phyloP scores from a whole-genome alignment of 331 rosid genomes.

The Malus hybrid region DNA sequence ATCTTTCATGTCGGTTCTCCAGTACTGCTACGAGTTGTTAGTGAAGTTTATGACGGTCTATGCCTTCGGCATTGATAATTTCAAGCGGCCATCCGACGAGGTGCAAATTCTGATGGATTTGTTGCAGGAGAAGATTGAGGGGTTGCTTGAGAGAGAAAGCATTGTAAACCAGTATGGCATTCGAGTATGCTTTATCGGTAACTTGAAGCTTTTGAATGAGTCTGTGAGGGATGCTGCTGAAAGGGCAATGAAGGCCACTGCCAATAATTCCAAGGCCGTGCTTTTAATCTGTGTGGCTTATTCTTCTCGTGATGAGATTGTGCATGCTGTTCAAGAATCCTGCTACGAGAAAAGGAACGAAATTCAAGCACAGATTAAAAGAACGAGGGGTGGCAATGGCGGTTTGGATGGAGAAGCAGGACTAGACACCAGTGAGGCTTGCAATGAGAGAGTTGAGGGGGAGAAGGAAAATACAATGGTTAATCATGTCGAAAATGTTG shows the following conservation, averaged over 20 bases:
- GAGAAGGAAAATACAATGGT: neutral
- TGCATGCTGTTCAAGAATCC: slow-evolving; percentile 37
- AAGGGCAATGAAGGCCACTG: slow-evolving; percentile 43
- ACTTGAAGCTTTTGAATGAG: slow-evolving; percentile 36
- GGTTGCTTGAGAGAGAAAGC: slow-evolving; percentile 27
- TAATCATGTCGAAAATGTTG: neutral
- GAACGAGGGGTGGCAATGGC: slow-evolving; percentile 14
- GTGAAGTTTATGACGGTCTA: slow-evolving; percentile 36
- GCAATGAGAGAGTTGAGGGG: neutral
- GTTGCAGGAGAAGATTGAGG: slow-evolving; percentile 43
- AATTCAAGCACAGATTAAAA: slow-evolving; percentile 8
- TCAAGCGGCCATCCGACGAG: slow-evolving; percentile 36
- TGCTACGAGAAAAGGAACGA: slow-evolving; percentile 36
- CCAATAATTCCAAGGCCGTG: slow-evolving; percentile 24
- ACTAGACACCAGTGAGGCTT: neutral
- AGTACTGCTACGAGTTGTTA: slow-evolving; percentile 43
- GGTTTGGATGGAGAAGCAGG: neutral
- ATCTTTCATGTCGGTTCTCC: slow-evolving; percentile 31
- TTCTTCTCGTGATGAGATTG: slow-evolving; percentile 42
- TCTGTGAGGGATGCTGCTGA: slow-evolving; percentile 43
- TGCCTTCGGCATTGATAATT: slow-evolving; percentile 63
- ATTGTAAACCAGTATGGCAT: slow-evolving; percentile 27
- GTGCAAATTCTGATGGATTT: slow-evolving; percentile 44
- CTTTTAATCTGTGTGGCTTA: slow-evolving; percentile 47
- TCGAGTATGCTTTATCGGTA: slow-evolving; percentile 39